Conservation (phyloP, 331 rosid species). For the Malus hybrid region DNA sequence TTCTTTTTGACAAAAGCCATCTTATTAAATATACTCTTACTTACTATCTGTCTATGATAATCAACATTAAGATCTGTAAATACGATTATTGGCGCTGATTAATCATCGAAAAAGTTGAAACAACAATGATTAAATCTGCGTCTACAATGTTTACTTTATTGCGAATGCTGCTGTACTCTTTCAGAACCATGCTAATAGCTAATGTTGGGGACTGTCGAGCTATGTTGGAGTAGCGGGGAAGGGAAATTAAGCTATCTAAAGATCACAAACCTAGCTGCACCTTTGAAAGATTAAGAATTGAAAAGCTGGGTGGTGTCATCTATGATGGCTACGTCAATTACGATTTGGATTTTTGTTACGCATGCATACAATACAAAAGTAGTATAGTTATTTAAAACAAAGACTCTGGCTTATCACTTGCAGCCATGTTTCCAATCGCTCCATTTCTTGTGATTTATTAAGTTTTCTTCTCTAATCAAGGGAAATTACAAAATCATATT, state of each 20-base stretch:
- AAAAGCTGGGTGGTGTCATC: slow-evolving; percentile 27
- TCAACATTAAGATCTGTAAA: background rate
- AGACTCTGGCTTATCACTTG: too few relatives aligned
- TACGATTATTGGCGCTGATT: background rate
- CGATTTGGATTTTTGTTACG: too few relatives aligned
- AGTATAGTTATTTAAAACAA: too few relatives aligned
- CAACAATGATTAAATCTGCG: background rate
- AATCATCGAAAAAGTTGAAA: background rate
- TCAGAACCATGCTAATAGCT: slow-evolving; percentile 27
- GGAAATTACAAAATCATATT: too few relatives aligned
- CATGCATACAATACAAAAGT: too few relatives aligned
- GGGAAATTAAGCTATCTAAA: slow-evolving; percentile 28
- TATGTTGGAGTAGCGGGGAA: slow-evolving; percentile 25
- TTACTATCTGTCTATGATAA: background rate
- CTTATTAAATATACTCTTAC: too few relatives aligned
- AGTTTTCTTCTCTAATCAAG: too few relatives aligned
- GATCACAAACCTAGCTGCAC: slow-evolving; percentile 29
- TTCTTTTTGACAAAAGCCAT: too few relatives aligned
- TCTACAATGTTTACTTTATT: background rate
- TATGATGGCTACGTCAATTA: slow-evolving; percentile 34
- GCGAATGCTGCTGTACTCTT: background rate
- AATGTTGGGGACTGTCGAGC: slow-evolving; percentile 39
- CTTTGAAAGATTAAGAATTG: slow-evolving; percentile 23
- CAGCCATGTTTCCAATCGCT: too few relatives aligned
- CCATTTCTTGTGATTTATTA: too few relatives aligned